Evolutionary conservation across 495 filamentous ascomycete genomes (phyloP).

Genomic region (Xylaria flabelliformis): DNA sequence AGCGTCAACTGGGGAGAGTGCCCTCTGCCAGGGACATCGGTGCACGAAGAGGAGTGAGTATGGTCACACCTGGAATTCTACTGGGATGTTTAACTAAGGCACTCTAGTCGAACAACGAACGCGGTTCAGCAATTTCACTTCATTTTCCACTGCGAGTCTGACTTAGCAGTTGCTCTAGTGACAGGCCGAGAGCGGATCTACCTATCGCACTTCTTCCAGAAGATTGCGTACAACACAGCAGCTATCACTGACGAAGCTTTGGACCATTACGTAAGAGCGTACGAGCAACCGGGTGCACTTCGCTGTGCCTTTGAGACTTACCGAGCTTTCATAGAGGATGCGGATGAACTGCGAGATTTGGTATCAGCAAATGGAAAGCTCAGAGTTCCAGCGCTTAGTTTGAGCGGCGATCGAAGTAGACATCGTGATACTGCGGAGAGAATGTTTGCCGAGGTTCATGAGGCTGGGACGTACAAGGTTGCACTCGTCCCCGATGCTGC

Average conservation of each 20-base stretch:
- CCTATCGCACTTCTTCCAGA: conserved; percentile 54
- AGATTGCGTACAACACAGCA: conserved; percentile 43
- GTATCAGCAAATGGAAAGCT: conserved; percentile 47
- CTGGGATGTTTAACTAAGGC: background rate
- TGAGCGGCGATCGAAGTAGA: conserved; percentile 44
- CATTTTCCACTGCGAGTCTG: conserved; percentile 50
- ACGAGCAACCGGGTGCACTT: conserved; percentile 50
- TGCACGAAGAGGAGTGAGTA: background rate
- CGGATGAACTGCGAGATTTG: conserved; percentile 42
- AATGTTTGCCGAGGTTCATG: conserved; percentile 47
- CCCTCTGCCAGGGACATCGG: background rate
- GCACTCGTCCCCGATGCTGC: conserved; percentile 41
- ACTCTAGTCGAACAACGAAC: conserved; percentile 33
- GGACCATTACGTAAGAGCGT: conserved; percentile 47
- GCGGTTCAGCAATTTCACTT: conserved; percentile 51
- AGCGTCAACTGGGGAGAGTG: background rate
- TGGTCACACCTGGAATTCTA: background rate
- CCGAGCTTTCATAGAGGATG: conserved; percentile 36
- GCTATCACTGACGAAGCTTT: conserved; percentile 45
- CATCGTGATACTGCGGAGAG: conserved; percentile 32
- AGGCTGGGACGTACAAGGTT: conserved; percentile 36
- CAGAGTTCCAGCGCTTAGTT: conserved; percentile 43
- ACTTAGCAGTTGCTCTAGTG: conserved; percentile 50
- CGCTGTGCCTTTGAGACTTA: conserved; percentile 49
- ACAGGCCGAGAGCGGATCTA: conserved; percentile 52